Evolutionary conservation across 305 asterid species (phyloP).

Genomic region (Fraxinus greggii): DNA sequence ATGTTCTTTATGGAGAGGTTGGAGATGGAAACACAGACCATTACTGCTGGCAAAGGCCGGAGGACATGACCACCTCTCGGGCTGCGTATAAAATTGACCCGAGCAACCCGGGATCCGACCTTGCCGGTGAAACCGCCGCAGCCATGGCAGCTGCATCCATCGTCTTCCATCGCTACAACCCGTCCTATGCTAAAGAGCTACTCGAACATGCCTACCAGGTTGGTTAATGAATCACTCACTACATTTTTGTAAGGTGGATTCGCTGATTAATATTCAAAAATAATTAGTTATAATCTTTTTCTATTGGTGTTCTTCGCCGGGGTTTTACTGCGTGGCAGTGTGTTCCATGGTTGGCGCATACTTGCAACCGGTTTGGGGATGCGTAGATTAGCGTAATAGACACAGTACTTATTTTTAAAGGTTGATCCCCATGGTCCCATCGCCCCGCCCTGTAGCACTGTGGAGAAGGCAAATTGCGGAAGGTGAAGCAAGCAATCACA

Average conservation of each 20-base stretch:
- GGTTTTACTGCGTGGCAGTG: conserved; percentile 18
- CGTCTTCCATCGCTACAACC: conserved; percentile 75
- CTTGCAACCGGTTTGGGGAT: conserved; percentile 39
- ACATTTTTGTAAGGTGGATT: not conserved
- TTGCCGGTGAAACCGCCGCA: conserved; percentile 97
- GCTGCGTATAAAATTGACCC: conserved; percentile 83
- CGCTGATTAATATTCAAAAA: not conserved
- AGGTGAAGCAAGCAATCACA: too few relatives aligned
- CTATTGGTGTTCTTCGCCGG: not conserved
- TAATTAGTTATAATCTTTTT: not conserved
- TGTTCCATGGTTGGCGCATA: conserved; percentile 36
- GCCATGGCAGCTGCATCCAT: conserved; percentile 98
- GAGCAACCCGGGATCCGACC: conserved; percentile 90
- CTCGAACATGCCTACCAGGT: conserved; percentile 87
- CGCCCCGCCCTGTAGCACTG: too few relatives aligned
- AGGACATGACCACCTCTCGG: conserved; percentile 95
- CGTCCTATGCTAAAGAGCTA: conserved; percentile 66
- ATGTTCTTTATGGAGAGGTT: conserved; percentile 95
- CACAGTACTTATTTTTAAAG: too few relatives aligned
- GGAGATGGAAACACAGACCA: conserved; percentile 99
- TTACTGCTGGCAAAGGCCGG: conserved; percentile 98
- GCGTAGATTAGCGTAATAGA: conserved; percentile 54
- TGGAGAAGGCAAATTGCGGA: too few relatives aligned
- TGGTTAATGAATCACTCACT: not conserved
- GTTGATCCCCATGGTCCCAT: too few relatives aligned